Base-by-base conservation (phyloP, 2,329 filamentous ascomycete genomes). In the Colletotrichum lini region DNA sequence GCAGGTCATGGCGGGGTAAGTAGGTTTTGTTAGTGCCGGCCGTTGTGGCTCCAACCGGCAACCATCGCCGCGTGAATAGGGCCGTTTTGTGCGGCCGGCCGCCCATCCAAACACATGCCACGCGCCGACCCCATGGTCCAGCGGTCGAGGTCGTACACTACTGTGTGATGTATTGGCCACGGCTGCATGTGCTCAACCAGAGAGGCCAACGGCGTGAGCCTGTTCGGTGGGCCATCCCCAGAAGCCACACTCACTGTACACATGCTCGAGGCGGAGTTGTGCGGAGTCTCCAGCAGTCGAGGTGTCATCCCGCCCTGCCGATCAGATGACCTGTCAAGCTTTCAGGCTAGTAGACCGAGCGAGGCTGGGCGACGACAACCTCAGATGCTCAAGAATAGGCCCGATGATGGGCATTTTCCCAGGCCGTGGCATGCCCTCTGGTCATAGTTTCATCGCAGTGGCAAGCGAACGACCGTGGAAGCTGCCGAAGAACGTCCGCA, bases 51-150 rank as follows among this genome's bases (percentile, higher is more conserved):
- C 68, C 42, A 68, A 64, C 58, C 26, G 65, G 58, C 61, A 68
- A 71, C 26, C 68, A 68, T 45, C 47, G 65, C 68, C 58, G 68
- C 65, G 45, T 50, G 65, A 59, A 59, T 47, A 64, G 53, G 68
- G 21, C 65, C 30, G 65, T 38, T 38, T 49, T 59, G n/a, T 47
- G 45, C 49, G 52, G 47, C 68, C 53, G 52, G 35, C 35, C 35
- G 35, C 35, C 21, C 58, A 49, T 18, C n/a, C 40, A 26, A 23
- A 47, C 23, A 9, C 23, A 23, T 54, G 18, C 44, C 40, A 59
- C 23, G 50, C 38, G 21, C 23, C 15, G 47, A 21, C 49, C 44
- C 9, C 13, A 40, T 16, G 15, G 10, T 57, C 38, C n/a, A 38
- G 35, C 35, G 35, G 35, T 38, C 35, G 40, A 47, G n/a, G 23